These are phyloP conservation scores for Blastocladiella emersonii DNA, from an alignment of 371 early-diverging fungal genomes.

Conservation along the genomic window DNA sequence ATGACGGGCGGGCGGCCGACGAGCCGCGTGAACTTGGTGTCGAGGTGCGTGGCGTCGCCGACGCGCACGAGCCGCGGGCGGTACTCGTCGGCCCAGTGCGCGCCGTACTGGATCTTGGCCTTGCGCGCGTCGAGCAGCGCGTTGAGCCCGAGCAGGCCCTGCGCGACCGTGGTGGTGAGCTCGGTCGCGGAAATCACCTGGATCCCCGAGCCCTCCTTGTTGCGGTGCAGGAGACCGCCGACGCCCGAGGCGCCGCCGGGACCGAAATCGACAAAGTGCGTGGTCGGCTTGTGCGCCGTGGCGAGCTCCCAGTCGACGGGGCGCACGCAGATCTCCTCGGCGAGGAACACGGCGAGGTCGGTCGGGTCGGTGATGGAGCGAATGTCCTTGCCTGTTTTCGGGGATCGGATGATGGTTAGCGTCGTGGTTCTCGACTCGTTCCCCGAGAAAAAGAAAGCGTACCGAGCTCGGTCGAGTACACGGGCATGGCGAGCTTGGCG, in stretches of 20 bases:
- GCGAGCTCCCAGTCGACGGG: constrained; percentile 85
- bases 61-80: constrained; percentile 40
- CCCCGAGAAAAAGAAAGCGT: constrained; percentile 10
- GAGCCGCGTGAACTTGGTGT: constrained; percentile 76
- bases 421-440: background rate
- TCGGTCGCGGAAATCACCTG: constrained; percentile 53
- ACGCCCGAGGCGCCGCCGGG: constrained; percentile 83
- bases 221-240: constrained; percentile 74
- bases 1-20: constrained; percentile 78
- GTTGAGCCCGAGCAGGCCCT: constrained; percentile 20
- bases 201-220: constrained; percentile 91
- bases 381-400: constrained; percentile 44
- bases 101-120: constrained; percentile 67
- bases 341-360: constrained; percentile 49
- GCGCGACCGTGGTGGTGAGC: constrained; percentile 13
- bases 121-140: constrained; percentile 66
- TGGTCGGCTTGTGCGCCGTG: constrained; percentile 48
- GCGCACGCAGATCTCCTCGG: constrained; percentile 61
- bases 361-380: constrained; percentile 19
- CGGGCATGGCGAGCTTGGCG: constrained; percentile 48
- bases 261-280: constrained; percentile 88
- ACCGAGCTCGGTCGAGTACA: constrained; percentile 64
- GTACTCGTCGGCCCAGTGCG: constrained; percentile 80
- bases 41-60: constrained; percentile 49
- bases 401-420: background rate